Evolutionary conservation across 2,329 filamentous ascomycete genomes (phyloP).

Genomic region (Thelonectria rubi): DNA sequence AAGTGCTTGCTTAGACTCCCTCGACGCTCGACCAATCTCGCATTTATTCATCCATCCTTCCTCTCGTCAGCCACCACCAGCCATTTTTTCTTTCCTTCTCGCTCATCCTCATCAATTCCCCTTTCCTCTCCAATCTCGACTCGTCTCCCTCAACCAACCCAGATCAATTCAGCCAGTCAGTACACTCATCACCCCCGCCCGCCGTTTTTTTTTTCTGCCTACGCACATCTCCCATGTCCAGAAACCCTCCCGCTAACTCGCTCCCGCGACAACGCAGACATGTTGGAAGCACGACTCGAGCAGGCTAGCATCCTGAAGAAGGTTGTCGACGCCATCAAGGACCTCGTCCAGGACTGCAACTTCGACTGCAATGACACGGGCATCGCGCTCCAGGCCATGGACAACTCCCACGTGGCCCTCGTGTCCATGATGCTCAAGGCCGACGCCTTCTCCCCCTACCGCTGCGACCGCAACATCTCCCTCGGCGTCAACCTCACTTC

Average conservation of each 20-base stretch:
- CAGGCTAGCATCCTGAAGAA: conserved; percentile 96
- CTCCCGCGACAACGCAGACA: conserved; percentile 50
- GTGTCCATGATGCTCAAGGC: conserved; percentile 99
- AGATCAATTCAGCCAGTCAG: conserved; percentile 17
- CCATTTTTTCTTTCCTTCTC: not conserved
- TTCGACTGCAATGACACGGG: conserved; percentile 99
- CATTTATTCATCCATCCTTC: conserved; percentile 15
- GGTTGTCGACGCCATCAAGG: conserved; percentile 99
- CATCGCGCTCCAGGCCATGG: conserved; percentile 98
- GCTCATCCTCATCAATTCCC: not conserved
- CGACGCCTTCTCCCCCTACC: conserved; percentile 92
- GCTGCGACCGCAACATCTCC: conserved; percentile 98
- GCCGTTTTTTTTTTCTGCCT: conserved; percentile 16
- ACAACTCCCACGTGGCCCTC: conserved; percentile 98
- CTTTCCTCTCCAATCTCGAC: not conserved
- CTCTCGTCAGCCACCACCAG: not conserved
- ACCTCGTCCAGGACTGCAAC: conserved; percentile 99
- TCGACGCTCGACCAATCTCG: conserved; percentile 31
- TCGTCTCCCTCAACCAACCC: not conserved
- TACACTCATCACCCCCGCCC: conserved; percentile 6
- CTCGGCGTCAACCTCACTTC: conserved; percentile 97
- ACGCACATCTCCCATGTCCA: not conserved
- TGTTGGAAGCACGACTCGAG: conserved; percentile 98
- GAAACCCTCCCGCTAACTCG: conserved; percentile 25
- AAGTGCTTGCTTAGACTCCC: conserved; percentile 43